These are phyloP conservation scores for Parastagonospora nodorum DNA, from an alignment of 2,329 filamentous ascomycete species.

Conservation along the genomic window DNA sequence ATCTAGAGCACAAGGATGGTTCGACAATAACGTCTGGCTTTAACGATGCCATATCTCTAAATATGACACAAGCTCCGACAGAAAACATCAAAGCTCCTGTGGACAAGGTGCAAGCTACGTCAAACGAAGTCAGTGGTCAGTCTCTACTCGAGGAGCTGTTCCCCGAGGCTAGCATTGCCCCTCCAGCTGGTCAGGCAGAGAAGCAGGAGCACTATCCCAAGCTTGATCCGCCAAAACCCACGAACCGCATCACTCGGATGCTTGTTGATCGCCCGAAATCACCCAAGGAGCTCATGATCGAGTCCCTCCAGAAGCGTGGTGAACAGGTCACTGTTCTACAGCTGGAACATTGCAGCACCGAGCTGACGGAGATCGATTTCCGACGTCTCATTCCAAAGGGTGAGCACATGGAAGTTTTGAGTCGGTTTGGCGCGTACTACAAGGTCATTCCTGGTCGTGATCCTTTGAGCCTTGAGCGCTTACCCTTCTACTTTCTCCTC, in stretches of 20 bases:
- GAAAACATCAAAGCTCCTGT: too few relatives aligned
- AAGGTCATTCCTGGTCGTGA: conserved; percentile 70
- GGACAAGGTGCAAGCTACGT: too few relatives aligned
- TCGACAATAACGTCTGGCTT: too few relatives aligned
- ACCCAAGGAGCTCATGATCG: conserved; percentile 22
- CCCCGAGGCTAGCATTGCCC: conserved; percentile 50
- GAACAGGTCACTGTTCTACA: conserved; percentile 56
- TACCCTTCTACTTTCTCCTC: conserved; percentile 70
- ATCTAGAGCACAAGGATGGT: too few relatives aligned
- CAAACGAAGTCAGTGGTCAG: conserved; percentile 24
- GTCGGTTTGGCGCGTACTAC: conserved; percentile 59
- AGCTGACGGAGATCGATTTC: conserved; percentile 72
- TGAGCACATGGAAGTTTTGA: conserved; percentile 70
- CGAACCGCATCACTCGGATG: conserved; percentile 13
- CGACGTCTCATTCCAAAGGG: conserved; percentile 67
- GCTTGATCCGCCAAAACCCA: conserved; percentile 28
- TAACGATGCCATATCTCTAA: too few relatives aligned
- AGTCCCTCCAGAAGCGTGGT: conserved; percentile 27
- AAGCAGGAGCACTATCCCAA: conserved; percentile 32
- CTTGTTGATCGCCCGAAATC: conserved; percentile 6
- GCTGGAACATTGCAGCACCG: conserved; percentile 55
- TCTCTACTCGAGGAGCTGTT: conserved; percentile 59
- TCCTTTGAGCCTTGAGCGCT: conserved; percentile 64
- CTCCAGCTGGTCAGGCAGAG: conserved; percentile 16
- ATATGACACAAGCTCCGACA: too few relatives aligned